Percentiles rank a stretch among this genome's conserved stretches.
Evolutionary conservation across 2,329 filamentous ascomycete genomes (phyloP).

Genomic region (Zopfia rhizophila): DNA sequence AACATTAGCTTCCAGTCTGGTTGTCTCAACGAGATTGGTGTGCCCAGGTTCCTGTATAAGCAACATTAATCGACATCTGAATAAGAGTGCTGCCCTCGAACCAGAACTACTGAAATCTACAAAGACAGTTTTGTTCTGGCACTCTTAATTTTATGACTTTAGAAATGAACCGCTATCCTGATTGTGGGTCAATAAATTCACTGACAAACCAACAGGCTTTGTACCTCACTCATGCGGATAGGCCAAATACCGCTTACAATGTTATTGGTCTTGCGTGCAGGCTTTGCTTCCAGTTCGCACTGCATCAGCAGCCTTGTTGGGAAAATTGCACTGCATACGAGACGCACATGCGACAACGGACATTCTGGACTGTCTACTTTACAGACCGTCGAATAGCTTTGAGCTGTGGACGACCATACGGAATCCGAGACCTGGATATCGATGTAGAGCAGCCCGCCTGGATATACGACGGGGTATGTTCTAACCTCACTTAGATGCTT

Average conservation of each 20-base stretch:
- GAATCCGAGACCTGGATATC: constrained; percentile 39
- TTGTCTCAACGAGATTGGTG: too few species aligned
- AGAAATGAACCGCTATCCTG: too few species aligned
- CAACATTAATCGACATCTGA: too few species aligned
- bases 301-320: constrained; percentile 40
- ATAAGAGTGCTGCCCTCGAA: too few species aligned
- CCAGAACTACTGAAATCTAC: too few species aligned
- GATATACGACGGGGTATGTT: constrained; percentile 30
- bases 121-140: too few species aligned
- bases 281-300: constrained; percentile 37
- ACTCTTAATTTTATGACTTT: too few species aligned
- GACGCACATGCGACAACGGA: constrained; percentile 34
- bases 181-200: too few species aligned
- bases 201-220: constrained; percentile 33
- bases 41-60: too few species aligned
- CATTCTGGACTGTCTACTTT: constrained; percentile 43
- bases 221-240: constrained; percentile 38
- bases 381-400: constrained; percentile 41
- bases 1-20: too few species aligned
- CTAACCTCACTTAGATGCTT: not conserved
- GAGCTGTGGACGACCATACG: constrained; percentile 43
- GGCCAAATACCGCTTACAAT: constrained; percentile 41
- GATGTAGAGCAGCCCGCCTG: constrained; percentile 36
- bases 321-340: constrained; percentile 24
- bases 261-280: constrained; percentile 41